These are phyloP conservation scores for Metschnikowia anglica DNA, from an alignment of 805 yeast genomes.

Conservation along the genomic window DNA sequence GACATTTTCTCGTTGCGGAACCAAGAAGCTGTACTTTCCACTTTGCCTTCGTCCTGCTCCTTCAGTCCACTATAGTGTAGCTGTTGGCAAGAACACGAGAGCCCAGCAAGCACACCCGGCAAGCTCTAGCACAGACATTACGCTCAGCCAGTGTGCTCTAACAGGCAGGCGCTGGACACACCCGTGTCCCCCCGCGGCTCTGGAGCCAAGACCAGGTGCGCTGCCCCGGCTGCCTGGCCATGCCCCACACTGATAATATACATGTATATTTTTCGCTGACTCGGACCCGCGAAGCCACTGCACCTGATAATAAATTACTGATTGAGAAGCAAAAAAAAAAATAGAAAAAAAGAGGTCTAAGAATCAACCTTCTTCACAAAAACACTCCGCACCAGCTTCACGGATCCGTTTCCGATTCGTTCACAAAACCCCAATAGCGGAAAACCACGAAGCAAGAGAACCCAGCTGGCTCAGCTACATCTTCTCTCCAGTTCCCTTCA, in stretches of 20 bases:
- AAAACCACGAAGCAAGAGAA: neutral
- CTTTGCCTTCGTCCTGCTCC: too few species aligned
- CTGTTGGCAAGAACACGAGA: too few species aligned
- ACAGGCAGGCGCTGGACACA: too few species aligned
- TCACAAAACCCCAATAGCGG: neutral
- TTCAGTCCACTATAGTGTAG: too few species aligned
- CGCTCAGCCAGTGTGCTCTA: too few species aligned
- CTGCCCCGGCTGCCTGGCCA: neutral
- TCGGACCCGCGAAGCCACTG: constrained; percentile 11
- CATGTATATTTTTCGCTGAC: constrained; percentile 2
- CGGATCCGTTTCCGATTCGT: too few species aligned
- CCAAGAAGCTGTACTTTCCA: too few species aligned
- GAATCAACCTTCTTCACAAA: constrained; percentile 7
- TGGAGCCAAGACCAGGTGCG: too few species aligned
- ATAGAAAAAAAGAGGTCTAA: neutral
- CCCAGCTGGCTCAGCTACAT: neutral
- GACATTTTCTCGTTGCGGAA: too few species aligned
- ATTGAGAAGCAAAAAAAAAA: neutral
- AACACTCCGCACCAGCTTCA: neutral
- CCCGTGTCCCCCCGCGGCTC: too few species aligned
- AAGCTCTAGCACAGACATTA: too few species aligned
- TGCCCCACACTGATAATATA: constrained; percentile 1
- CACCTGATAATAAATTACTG: neutral
- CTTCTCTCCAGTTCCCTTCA: neutral
- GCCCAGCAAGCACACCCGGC: too few species aligned